These are phyloP conservation scores for Parsonsia alboflavescens DNA, from an alignment of 257 asterid genomes.

Conservation along the genomic window DNA sequence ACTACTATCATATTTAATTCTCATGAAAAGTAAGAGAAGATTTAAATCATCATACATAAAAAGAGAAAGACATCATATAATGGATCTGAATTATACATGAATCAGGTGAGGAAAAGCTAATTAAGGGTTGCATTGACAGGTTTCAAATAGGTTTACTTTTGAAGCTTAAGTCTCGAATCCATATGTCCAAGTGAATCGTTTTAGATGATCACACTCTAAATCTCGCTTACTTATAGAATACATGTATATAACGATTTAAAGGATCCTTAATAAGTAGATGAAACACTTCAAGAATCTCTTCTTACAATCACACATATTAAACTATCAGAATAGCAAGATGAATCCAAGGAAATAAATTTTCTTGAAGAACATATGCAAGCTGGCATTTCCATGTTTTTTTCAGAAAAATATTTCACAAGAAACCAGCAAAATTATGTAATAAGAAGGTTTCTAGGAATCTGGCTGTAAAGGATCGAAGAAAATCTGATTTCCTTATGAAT, in stretches of 20 bases:
- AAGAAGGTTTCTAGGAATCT: not conserved
- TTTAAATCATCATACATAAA: not conserved
- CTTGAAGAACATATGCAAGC: not conserved
- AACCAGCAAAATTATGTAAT: not conserved
- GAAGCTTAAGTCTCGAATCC: not conserved
- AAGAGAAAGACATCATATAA: not conserved
- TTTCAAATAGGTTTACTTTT: not conserved
- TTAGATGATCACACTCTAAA: not conserved
- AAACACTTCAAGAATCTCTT: not conserved
- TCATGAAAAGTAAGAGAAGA: not conserved
- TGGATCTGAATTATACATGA: not conserved
- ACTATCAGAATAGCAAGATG: not conserved
- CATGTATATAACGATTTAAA: not conserved
- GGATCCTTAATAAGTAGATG: not conserved
- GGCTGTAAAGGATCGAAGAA: not conserved
- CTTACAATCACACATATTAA: not conserved
- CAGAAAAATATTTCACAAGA: not conserved
- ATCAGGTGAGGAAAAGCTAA: not conserved
- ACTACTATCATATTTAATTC: too few species aligned
- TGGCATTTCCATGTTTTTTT: not conserved
- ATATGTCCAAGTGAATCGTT: not conserved
- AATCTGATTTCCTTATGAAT: not conserved
- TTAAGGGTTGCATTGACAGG: not conserved
- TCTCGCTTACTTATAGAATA: not conserved
- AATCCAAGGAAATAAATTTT: not conserved